These are phyloP conservation scores for Talaromyces sp. DNA, from an alignment of 2,329 filamentous ascomycete species.

Conservation along the genomic window DNA sequence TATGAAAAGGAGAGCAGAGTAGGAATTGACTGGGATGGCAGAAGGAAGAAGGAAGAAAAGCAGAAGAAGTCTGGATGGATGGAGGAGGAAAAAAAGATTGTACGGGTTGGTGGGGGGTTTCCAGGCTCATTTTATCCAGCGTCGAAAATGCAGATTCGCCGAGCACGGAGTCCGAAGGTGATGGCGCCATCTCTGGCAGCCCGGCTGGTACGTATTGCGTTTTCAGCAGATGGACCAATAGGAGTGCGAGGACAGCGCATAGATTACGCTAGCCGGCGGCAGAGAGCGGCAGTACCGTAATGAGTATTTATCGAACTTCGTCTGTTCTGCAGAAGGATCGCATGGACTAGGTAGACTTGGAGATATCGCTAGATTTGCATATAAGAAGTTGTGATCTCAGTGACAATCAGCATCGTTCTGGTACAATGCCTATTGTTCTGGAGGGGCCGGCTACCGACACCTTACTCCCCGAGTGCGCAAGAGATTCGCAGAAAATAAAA, in stretches of 20 bases:
- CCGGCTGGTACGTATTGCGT: conserved; percentile 5
- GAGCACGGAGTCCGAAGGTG: conserved; percentile 16
- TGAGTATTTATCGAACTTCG: neutral
- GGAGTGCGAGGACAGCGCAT: neutral
- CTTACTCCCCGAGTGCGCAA: conserved; percentile 4
- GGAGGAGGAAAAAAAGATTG: conserved; percentile 24
- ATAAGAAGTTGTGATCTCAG: neutral
- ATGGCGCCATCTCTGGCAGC: conserved; percentile 13
- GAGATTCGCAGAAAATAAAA: neutral
- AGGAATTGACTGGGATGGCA: conserved; percentile 15
- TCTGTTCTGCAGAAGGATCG: neutral
- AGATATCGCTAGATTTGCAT: too few relatives aligned
- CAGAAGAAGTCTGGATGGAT: conserved; percentile 22
- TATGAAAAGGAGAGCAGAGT: conserved; percentile 19
- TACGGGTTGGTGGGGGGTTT: conserved; percentile 19
- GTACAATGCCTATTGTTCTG: too few relatives aligned
- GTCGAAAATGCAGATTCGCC: conserved; percentile 9
- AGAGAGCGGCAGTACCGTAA: conserved; percentile 18
- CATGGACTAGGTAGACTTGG: too few relatives aligned
- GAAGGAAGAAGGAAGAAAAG: conserved; percentile 18
- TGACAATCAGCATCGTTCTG: too few relatives aligned
- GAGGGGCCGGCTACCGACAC: conserved; percentile 3
- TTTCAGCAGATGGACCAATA: neutral
- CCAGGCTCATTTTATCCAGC: conserved; percentile 21
- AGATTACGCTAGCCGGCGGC: conserved; percentile 21